Evolutionary conservation across 2,329 filamentous ascomycete species (phyloP), one percentile per base, ranked within the genome.

Genomic region (Parafenestella ontariensis): DNA sequence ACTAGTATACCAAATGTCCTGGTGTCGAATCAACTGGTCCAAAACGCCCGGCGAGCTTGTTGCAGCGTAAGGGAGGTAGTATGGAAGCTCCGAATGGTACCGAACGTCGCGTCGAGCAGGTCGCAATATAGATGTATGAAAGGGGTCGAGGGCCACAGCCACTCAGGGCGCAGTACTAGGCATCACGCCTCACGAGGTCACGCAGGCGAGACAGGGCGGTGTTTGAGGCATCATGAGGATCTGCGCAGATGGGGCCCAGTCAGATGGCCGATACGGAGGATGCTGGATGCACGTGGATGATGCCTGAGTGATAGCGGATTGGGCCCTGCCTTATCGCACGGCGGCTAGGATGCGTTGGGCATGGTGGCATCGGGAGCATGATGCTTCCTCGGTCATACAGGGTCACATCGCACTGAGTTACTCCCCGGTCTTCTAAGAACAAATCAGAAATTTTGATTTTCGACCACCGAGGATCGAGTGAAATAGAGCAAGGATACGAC

Each of bases 221-320:
- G 65, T 69, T 61, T 68, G 63, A 69, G 61, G 64, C 67, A 66
- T 69, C 58, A 72, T 70, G 64, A 61, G 55, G 64, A 74, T 72
- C 67, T 52, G 44, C 64, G 48, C 43, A 49, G 46, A 28, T 36
- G 26, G 40, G 36, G 54, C 41, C 69, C 69, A 72, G 67, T 71
- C 56, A 69, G 53, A 49, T 54, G 65, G 48, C 31, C 15, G 31
- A 17, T 34, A 34, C 31, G 5, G 15, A 17, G 31, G 31, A 31
- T 34, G 31, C 15, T 17, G 13, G 31, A 34, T 3, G 31, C 31
- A 34, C 31, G 31, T 34, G 31, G 31, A n/a, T n/a, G 31, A 26
- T 34, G 15, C 31, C 31, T 34, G 31, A n/a, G 31, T 5, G 13
- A 34, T 34, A 34, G 31, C 31, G 15, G 9, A 11, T 11, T 40